Base-by-base conservation (phyloP, 2,329 filamentous ascomycete genomes). In the Knoxdaviesia proteae region DNA sequence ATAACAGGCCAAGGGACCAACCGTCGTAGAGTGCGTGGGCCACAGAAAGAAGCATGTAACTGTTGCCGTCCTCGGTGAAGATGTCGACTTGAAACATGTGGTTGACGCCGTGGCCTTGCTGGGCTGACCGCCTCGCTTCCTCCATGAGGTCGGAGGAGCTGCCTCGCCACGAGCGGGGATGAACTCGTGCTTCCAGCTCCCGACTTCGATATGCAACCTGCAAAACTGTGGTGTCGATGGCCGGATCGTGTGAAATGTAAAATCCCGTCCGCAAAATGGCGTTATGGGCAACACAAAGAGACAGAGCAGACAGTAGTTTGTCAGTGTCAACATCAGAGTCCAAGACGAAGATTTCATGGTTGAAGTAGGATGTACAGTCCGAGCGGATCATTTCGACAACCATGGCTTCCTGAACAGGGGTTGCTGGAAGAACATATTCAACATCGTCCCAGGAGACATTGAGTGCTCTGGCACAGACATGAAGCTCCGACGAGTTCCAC, bases 21-120 rank as follows among this genome's bases (percentile, higher is more conserved):
- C 87, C 87, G 53, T 94, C 87, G 49, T 94, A 94, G 20, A 94
- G 65, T 1, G 86, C 84, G 57, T 94, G 87, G 0, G 86, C 71
- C 36, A 94, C 75, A 0, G 84, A 87, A 1, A 94, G 55, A 5
- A 77, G 52, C 1, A 77, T 47, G 44, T 67, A 71, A 4, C 46
- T 57, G 34, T 50, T 52, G 9, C 46, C 49, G 3, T 47, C 58
- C 1, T 56, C 53, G 5, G 46, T 51, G 3, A 57, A 58, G 42
- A 72, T 58, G 0, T 55, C 57, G 0, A 78, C 51, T 43, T 74
- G 70, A 6, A 77, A 56, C 3, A 78, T 51, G 6, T 58, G 42
- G 1, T 54, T 51, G 6, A 42, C 42, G 0, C 61, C 68, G 50
- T 55, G 41, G 30, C 58, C 50, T 36, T 51, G 42, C 5, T 50